phyloP scores from a whole-genome alignment of 2,329 filamentous ascomycete genomes.

The Ascosphaera pollenicola region DNA sequence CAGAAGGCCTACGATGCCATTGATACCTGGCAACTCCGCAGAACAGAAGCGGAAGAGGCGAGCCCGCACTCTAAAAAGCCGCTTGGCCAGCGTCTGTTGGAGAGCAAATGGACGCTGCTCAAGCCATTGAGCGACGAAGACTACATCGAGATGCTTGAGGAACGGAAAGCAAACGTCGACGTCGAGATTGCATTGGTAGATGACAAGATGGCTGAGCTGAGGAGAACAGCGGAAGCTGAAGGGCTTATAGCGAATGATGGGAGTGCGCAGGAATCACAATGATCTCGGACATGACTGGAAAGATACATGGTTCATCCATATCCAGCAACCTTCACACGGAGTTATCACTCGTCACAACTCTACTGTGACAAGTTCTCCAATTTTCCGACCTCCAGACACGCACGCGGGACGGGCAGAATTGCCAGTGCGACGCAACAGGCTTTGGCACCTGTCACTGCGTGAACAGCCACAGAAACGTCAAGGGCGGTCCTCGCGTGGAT shows the following conservation, averaged over 20 bases:
- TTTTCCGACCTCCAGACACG: no score
- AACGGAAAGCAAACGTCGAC: conserved; percentile 49
- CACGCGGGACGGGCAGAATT: no score
- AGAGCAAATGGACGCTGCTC: conserved; percentile 50
- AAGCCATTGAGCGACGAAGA: conserved; percentile 48
- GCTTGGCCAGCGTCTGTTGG: conserved; percentile 28
- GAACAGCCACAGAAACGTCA: no score
- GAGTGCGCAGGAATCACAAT: not conserved
- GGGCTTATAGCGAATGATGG: not conserved
- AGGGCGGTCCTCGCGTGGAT: no score
- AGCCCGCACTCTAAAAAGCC: conserved; percentile 11
- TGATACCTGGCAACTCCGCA: conserved; percentile 24
- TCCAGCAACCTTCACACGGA: no score
- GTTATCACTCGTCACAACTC: no score
- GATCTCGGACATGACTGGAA: not conserved
- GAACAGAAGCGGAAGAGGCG: conserved; percentile 12
- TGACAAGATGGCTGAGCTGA: conserved; percentile 42
- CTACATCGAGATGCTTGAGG: conserved; percentile 46
- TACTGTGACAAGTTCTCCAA: no score
- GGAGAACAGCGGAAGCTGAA: conserved; percentile 8
- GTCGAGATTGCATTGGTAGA: conserved; percentile 60
- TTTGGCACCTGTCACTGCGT: no score
- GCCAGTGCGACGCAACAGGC: no score
- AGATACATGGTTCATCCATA: no score
- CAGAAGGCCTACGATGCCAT: conserved; percentile 33